Conservation (phyloP, 345 rosid species). For the Erucastrum elatum region DNA sequence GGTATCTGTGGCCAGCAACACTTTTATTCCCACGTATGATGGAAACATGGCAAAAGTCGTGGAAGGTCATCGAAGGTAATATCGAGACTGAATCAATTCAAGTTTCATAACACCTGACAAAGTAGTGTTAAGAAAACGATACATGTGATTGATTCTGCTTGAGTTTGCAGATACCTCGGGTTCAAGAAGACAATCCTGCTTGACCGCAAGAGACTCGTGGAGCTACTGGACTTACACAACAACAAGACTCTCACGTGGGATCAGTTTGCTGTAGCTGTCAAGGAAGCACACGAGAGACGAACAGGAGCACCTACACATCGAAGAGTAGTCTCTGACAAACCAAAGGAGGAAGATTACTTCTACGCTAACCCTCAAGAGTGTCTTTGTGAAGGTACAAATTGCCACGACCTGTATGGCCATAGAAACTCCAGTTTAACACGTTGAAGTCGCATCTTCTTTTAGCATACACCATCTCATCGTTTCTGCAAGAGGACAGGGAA, state of each 20-base stretch:
- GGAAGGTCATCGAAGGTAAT: conserved; percentile 97
- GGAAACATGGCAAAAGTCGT: conserved; percentile 99
- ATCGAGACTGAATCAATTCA: not conserved
- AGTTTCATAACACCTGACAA: conserved; percentile 1
- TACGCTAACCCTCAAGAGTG: conserved; percentile 96
- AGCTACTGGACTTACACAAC: conserved; percentile 68
- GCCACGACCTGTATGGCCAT: conserved; percentile 54
- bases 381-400: conserved; percentile 65
- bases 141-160: not conserved
- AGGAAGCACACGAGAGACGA: conserved; percentile 61
- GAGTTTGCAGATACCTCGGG: conserved; percentile 68
- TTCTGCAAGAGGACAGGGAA: conserved; percentile 28
- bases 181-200: conserved; percentile 70
- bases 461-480: conserved; percentile 28
- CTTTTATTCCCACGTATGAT: conserved; percentile 88
- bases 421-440: conserved; percentile 35
- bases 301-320: conserved; percentile 74
- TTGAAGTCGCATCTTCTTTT: conserved; percentile 18
- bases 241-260: conserved; percentile 74
- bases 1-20: conserved; percentile 87
- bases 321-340: conserved; percentile 66
- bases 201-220: conserved; percentile 75
- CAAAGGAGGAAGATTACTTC: conserved; percentile 98
- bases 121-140: not conserved
- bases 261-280: conserved; percentile 63